Percentiles rank a stretch among this genome's conserved stretches.
Evolutionary conservation across 345 rosid species (phyloP).

Genomic region (Barbarea vulgaris): DNA sequence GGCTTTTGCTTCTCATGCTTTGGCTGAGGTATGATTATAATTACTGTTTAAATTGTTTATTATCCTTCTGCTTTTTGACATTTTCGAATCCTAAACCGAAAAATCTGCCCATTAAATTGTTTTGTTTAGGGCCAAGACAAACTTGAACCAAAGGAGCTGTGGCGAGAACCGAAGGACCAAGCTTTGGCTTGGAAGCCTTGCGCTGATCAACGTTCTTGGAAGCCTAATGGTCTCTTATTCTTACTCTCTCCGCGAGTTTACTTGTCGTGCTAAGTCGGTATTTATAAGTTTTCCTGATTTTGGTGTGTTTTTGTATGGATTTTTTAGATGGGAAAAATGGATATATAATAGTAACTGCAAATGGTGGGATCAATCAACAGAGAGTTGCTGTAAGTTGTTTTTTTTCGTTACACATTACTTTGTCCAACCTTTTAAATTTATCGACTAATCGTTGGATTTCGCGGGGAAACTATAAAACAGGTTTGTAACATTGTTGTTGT

Average conservation of each 20-base stretch:
- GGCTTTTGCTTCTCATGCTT: slow-evolving; percentile 89
- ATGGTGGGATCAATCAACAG: slow-evolving; percentile 98
- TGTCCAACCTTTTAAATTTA: not conserved
- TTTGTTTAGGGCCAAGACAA: slow-evolving; percentile 63
- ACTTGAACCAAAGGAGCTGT: slow-evolving; percentile 88
- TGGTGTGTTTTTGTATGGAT: slow-evolving; percentile 3
- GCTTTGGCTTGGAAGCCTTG: slow-evolving; percentile 94
- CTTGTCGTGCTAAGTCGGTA: not conserved
- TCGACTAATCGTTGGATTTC: slow-evolving; percentile 20
- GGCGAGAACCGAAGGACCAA: slow-evolving; percentile 75
- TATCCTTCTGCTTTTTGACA: not conserved
- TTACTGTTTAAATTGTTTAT: not conserved
- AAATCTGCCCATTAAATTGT: not conserved
- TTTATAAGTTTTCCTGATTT: not conserved
- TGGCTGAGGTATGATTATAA: slow-evolving; percentile 71
- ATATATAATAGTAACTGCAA: slow-evolving; percentile 88
- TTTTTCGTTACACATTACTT: not conserved
- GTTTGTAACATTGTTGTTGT: slow-evolving; percentile 90
- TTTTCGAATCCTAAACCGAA: not conserved
- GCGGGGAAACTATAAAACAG: slow-evolving; percentile 44
- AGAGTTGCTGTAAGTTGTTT: slow-evolving; percentile 85
- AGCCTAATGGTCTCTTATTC: slow-evolving; percentile 50
- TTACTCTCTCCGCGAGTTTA: slow-evolving; percentile 16
- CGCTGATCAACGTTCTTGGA: slow-evolving; percentile 76
- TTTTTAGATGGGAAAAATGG: slow-evolving; percentile 78